Conservation (phyloP, 192 early-diverging fungal genomes). For the Backusella parvicylindrica region DNA sequence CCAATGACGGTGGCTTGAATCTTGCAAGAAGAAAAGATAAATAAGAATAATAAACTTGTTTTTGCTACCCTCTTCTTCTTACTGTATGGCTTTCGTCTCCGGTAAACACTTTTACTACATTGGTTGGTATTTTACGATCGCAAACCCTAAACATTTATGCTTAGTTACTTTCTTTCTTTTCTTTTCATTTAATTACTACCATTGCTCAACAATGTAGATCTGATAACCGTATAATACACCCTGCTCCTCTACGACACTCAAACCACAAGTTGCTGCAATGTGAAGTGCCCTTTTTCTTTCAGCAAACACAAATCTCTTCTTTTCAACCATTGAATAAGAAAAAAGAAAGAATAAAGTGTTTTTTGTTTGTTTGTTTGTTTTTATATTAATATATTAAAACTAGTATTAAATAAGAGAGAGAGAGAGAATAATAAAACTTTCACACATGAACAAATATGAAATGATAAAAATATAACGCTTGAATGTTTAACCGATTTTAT, state of each 20-base stretch:
- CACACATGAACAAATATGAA: not conserved
- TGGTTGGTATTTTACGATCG: slow-evolving; percentile 33
- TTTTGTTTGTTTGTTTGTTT: too few relatives aligned
- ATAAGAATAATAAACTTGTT: not conserved
- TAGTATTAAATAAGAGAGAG: not conserved
- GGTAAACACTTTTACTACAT: slow-evolving; percentile 44
- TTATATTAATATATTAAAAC: not conserved
- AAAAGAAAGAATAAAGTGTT: not conserved
- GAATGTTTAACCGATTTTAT: not conserved
- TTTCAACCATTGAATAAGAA: slow-evolving; percentile 24
- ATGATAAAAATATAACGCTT: not conserved
- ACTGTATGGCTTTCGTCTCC: slow-evolving; percentile 36
- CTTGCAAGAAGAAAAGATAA: slow-evolving; percentile 16
- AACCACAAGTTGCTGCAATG: slow-evolving; percentile 22
- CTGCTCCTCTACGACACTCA: slow-evolving; percentile 23
- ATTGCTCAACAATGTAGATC: slow-evolving; percentile 48
- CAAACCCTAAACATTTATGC: slow-evolving; percentile 31
- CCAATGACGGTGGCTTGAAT: slow-evolving; percentile 36
- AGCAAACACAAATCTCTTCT: slow-evolving; percentile 33
- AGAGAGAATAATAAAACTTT: not conserved
- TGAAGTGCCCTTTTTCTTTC: slow-evolving; percentile 26
- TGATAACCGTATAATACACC: slow-evolving; percentile 37
- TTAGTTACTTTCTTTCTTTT: not conserved
- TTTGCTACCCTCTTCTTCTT: not conserved
- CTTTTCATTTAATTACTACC: slow-evolving; percentile 16